Evolutionary conservation across 768 basidiomycete species (phyloP), one percentile per base, ranked within the genome.

Genomic region (Hemileccinum impolitum): DNA sequence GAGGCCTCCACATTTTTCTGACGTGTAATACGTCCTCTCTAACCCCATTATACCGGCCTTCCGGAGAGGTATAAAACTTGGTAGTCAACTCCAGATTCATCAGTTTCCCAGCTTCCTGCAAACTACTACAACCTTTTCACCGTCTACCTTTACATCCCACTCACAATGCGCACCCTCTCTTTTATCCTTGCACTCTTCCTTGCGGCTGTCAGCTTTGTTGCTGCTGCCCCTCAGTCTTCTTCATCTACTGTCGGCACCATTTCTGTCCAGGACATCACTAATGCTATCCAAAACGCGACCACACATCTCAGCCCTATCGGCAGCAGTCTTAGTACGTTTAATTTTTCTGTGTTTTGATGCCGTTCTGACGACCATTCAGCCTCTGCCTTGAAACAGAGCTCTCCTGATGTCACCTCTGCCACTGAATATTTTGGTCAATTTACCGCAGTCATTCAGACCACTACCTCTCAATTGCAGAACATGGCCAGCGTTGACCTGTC

Each of bases 81-180:
- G 7, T 10, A 19, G 18, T 17, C 31, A 19, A 10, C 0, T 1
- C 11, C 0, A 2, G 26, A 14, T 0, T 30, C 28, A 2, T 19
- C 28, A 51, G 45, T 39, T 43, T 50, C 25, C 15, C 18, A 52
- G 36, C 35, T 38, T 50, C n/a, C 23, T 12, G 19, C 25, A 3
- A 10, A 6, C 21, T 23, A 23, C 23, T 6, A 23, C 23, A 23
- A 6, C 23, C 23, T 28, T 13, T 11, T 30, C 45, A 7, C 34
- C 12, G 50, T 56, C 56, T 25, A 49, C 51, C 51, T 34, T 49
- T 53, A 36, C 26, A 35, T 13, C 51, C 46, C 23, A 6, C 6
- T 52, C 45, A 54, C 39, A 37, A 62, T 62, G 60, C 60, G 60
- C 31, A 57, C 59, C 57, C 61, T 62, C 47, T 59, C 60, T 6